Evolutionary conservation across 176 grass and related monocot genomes (phyloP), one percentile per base, ranked within the genome.

Genomic region (Dactylis glomerata): DNA sequence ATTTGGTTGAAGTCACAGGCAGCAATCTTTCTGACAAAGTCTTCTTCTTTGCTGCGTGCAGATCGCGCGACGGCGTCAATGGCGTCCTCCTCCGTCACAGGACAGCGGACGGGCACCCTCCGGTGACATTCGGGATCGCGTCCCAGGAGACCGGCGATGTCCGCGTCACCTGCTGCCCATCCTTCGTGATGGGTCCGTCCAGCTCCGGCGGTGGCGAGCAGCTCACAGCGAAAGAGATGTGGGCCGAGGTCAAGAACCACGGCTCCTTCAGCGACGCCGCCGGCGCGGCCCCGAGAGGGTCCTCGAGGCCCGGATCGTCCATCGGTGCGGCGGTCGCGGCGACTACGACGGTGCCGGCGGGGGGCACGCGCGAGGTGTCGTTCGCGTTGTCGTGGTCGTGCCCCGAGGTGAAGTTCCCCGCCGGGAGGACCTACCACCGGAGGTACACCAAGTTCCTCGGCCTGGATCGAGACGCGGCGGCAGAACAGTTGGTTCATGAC

Each of bases 351-450:
- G 69, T 93, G 77, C 77, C 82, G 8, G 62, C 87, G n/a, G 71
- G 84, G 30, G 82, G n/a, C 24, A 88, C 85, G 27, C 85, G 73
- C 22, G 81, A 72, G 62, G 85, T 93, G 64, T 90, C 91, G 44
- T 90, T 93, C 67, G 84, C 91, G 66, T 86, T 93, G 54, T 88
- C 91, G 56, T 93, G 91, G 91, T 88, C 88, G 73, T 88, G 77
- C 78, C 88, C 91, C 3, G 86, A 89, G 84, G 88, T 93, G 40
- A 93, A 79, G 76, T 93, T 93, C 78, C 85, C 79, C 22, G 38
- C 85, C 37, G 91, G 88, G 62, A 93, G 76, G 36, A 90, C 77
- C 68, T 93, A 90, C 81, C 88, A 93, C 65, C 90, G 91, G 83
- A 72, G 91, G 32, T 93, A 93, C 34, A 93, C 91, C 15, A 90